Percentiles rank a stretch among this genome's conserved stretches.
Conservation (phyloP, 176 grass and related monocot genomes). For the Oryza coarctata region DNA sequence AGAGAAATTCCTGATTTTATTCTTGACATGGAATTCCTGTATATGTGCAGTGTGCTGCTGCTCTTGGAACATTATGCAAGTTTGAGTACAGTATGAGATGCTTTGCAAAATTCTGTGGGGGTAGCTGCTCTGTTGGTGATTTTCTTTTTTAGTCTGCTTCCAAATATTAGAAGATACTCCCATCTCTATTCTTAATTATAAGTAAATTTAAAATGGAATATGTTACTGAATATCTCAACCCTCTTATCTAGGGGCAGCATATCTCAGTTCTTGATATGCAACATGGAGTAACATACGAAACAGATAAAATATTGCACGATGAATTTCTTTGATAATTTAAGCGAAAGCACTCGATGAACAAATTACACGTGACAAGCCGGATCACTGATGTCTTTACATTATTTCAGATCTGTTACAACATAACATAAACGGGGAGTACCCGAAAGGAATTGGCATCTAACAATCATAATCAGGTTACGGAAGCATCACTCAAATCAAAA, state of each 20-base stretch:
- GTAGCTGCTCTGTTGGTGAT: background rate
- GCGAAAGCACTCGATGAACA: background rate
- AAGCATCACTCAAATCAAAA: constrained; percentile 38
- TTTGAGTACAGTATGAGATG: background rate
- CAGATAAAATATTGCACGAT: background rate
- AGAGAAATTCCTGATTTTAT: background rate
- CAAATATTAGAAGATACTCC: no score
- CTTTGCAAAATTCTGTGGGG: background rate
- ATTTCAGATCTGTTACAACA: background rate
- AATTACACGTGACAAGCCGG: background rate
- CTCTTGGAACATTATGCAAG: background rate
- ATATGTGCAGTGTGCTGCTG: background rate
- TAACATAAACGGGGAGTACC: background rate
- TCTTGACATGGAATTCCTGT: background rate
- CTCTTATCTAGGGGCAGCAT: no score
- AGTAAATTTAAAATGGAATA: no score
- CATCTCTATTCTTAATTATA: no score
- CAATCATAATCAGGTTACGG: background rate
- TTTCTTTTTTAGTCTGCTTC: background rate
- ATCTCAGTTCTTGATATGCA: no score
- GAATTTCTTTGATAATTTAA: background rate
- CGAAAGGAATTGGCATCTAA: constrained; percentile 34
- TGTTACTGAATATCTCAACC: background rate
- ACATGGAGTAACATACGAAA: background rate
- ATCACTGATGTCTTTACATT: background rate